Percentiles rank a stretch among this genome's conserved stretches.
phyloP scores from a whole-genome alignment of 768 basidiomycete genomes.

The Termitomyces heimii region DNA sequence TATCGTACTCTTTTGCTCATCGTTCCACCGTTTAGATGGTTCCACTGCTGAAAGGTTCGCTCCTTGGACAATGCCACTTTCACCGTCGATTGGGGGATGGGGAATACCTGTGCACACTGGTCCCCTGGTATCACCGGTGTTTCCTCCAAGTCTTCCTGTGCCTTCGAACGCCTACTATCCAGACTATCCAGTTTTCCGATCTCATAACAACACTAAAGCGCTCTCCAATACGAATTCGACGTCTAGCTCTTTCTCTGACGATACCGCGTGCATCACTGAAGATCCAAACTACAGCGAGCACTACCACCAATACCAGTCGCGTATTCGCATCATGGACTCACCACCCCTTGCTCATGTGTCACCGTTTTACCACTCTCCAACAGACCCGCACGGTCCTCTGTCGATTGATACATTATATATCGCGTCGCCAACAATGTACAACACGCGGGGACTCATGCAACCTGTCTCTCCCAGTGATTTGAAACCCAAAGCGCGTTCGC shows the following conservation, averaged over 20 bases:
- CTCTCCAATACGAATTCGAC: conserved; percentile 12
- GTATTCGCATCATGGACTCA: conserved; percentile 27
- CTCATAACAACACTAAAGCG: conserved; percentile 8
- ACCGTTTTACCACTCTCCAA: conserved; percentile 18
- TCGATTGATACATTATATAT: conserved; percentile 16
- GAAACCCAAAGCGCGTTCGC: conserved; percentile 15
- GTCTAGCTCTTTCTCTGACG: conserved; percentile 21
- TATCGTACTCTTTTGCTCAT: not conserved
- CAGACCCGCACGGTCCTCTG: conserved; percentile 7
- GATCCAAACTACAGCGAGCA: conserved; percentile 36
- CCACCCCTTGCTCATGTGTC: conserved; percentile 26
- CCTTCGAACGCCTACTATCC: conserved; percentile 6
- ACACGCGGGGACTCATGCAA: conserved; percentile 3
- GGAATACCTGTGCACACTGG: conserved; percentile 1
- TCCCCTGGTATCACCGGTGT: conserved; percentile 6
- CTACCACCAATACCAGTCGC: conserved; percentile 33
- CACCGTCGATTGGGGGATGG: not conserved
- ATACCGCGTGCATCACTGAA: conserved; percentile 27
- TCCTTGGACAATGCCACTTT: not conserved
- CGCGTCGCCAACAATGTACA: conserved; percentile 7
- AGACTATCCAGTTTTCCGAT: conserved; percentile 8
- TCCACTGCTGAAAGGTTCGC: not conserved
- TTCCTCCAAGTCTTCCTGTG: conserved; percentile 2
- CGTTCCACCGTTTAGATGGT: not conserved
- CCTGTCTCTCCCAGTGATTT: conserved; percentile 5